Conservation (phyloP, 108 stramenopile species). For the Cyclotella cryptica region DNA sequence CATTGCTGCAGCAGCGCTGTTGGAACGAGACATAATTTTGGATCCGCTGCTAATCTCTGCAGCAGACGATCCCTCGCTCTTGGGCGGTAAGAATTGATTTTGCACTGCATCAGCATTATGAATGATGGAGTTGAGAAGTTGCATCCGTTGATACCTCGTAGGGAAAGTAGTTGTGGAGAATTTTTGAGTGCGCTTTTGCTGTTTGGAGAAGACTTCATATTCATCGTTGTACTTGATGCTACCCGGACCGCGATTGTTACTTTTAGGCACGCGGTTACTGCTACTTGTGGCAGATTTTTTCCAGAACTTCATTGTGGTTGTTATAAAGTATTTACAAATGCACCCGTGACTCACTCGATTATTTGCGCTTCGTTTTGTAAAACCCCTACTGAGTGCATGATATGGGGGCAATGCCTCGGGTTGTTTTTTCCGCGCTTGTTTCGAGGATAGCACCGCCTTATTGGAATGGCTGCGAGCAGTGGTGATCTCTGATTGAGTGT, state of each 20-base stretch:
- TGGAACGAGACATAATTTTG: not conserved
- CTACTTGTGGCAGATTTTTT: constrained; percentile 7
- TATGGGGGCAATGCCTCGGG: too few species aligned
- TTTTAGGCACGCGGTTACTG: constrained; percentile 5
- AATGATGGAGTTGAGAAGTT: constrained; percentile 45
- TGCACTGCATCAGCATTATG: constrained; percentile 54
- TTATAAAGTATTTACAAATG: too few species aligned
- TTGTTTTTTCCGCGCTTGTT: too few species aligned
- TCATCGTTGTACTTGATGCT: not conserved
- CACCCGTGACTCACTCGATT: too few species aligned
- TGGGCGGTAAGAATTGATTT: constrained; percentile 29
- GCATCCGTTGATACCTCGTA: constrained; percentile 49
- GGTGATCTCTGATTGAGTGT: too few species aligned
- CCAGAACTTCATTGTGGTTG: constrained; percentile 12
- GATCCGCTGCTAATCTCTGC: constrained; percentile 15
- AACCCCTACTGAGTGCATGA: too few species aligned
- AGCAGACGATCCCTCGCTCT: not conserved
- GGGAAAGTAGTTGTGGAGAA: constrained; percentile 23
- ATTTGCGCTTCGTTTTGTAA: too few species aligned
- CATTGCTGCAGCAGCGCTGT: constrained; percentile 1
- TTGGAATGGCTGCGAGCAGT: too few species aligned
- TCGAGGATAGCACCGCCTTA: too few species aligned
- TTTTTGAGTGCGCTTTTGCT: not conserved
- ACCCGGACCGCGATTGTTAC: not conserved
- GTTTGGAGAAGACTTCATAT: constrained; percentile 3